phyloP scores from a whole-genome alignment of 192 early-diverging fungal species.

The Entrophospora sp. region DNA sequence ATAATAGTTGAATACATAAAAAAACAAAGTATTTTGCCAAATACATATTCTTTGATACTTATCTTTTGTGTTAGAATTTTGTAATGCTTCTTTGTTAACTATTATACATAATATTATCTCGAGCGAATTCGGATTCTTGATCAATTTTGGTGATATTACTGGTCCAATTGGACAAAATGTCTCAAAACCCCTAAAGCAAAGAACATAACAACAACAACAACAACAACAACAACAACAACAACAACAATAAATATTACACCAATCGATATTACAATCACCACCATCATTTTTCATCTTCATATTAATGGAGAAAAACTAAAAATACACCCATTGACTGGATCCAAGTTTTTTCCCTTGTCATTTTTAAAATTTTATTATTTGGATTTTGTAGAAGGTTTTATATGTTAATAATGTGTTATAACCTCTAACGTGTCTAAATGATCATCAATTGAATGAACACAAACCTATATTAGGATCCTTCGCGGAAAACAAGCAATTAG shows the following conservation, averaged over 20 bases:
- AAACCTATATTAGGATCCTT: too few relatives aligned
- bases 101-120: constrained; percentile 29
- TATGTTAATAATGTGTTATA: too few relatives aligned
- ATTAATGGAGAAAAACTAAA: background rate
- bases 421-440: too few relatives aligned
- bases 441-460: too few relatives aligned
- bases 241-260: background rate
- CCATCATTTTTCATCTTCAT: too few relatives aligned
- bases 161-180: constrained; percentile 53
- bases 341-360: constrained; percentile 40
- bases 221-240: background rate
- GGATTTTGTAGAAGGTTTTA: constrained; percentile 44
- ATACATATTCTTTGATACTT: too few relatives aligned
- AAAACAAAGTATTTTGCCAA: too few relatives aligned
- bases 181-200: constrained; percentile 35
- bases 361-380: constrained; percentile 32
- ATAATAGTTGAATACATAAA: too few relatives aligned
- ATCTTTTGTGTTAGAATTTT: constrained; percentile 42
- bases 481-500: too few relatives aligned
- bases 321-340: constrained; percentile 49
- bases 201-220: too few relatives aligned
- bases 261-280: too few relatives aligned
- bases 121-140: constrained; percentile 42
- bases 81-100: constrained; percentile 32
- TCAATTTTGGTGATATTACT: constrained; percentile 37